Evolutionary conservation across 116 monocot species (phyloP), one percentile per base, ranked within the genome.

Genomic region (Trichopus zeylanicus): DNA sequence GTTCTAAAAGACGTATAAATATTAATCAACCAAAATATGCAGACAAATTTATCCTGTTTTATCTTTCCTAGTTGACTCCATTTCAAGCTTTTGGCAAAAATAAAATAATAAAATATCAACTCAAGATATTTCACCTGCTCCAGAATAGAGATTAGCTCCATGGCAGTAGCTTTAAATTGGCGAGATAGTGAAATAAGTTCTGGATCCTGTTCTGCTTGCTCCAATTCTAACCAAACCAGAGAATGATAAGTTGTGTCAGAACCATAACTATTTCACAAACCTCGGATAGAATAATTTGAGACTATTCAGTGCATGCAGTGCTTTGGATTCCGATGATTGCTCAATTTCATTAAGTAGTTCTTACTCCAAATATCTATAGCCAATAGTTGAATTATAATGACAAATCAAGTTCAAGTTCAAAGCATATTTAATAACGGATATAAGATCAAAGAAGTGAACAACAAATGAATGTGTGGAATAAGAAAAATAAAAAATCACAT

Each of bases 61-160:
- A n/a, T n/a, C n/a, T n/a, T n/a, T n/a, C n/a, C n/a, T n/a, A n/a
- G n/a, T n/a, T n/a, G n/a, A n/a, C n/a, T n/a, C n/a, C n/a, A n/a
- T n/a, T n/a, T n/a, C n/a, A n/a, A n/a, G n/a, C n/a, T n/a, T n/a
- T n/a, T n/a, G n/a, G n/a, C n/a, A n/a, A n/a, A n/a, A n/a, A n/a
- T n/a, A n/a, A n/a, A n/a, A n/a, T n/a, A n/a, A n/a, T n/a, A n/a
- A n/a, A n/a, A n/a, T n/a, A n/a, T n/a, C n/a, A n/a, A n/a, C n/a
- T n/a, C n/a, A n/a, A n/a, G n/a, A n/a, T n/a, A n/a, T n/a, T n/a
- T 78, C 37, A 87, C 97, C 91, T 98, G 98, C 74, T 98, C 98
- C 69, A 98, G 98, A 68, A 98, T 72, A 53, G 98, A 85, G 63
- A 98, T 98, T 31, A 98, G 85, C 68, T 98, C 91, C 91, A 91